Conservation (phyloP, 441 rosid genomes). For the Adansonia gregorii region DNA sequence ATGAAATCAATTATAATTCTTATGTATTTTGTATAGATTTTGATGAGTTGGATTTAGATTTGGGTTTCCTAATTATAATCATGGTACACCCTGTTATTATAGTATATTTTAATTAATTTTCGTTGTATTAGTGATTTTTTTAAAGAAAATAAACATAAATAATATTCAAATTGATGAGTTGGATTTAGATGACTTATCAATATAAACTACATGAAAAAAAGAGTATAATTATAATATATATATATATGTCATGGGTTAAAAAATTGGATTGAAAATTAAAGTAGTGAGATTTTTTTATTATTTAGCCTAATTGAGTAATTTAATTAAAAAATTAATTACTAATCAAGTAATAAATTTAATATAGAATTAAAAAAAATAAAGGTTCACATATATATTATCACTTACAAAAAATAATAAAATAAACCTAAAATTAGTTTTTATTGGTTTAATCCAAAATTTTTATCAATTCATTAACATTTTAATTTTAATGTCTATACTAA, state of each 20-base stretch:
- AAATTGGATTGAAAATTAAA: no score
- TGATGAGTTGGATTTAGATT: slow-evolving; percentile 19
- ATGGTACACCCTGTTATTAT: background rate
- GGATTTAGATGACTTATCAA: background rate
- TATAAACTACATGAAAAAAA: background rate
- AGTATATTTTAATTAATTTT: background rate
- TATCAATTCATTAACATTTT: no score
- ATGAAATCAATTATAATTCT: background rate
- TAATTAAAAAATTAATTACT: background rate
- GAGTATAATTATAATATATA: no score
- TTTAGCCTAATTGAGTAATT: background rate
- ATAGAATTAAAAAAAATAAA: no score
- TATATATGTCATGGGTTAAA: no score
- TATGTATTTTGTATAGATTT: background rate
- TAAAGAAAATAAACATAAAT: background rate
- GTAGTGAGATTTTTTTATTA: no score
- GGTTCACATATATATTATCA: no score
- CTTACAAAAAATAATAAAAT: no score
- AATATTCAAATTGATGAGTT: slow-evolving; percentile 1
- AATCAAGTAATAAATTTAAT: no score
- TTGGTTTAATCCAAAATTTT: no score
- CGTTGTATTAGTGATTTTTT: background rate
- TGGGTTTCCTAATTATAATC: slow-evolving; percentile 6
- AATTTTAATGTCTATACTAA: no score
- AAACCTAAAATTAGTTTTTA: no score